Evolutionary conservation across 2,329 filamentous ascomycete species (phyloP), one percentile per base, ranked within the genome.

Genomic region (Sporothrix pallida): DNA sequence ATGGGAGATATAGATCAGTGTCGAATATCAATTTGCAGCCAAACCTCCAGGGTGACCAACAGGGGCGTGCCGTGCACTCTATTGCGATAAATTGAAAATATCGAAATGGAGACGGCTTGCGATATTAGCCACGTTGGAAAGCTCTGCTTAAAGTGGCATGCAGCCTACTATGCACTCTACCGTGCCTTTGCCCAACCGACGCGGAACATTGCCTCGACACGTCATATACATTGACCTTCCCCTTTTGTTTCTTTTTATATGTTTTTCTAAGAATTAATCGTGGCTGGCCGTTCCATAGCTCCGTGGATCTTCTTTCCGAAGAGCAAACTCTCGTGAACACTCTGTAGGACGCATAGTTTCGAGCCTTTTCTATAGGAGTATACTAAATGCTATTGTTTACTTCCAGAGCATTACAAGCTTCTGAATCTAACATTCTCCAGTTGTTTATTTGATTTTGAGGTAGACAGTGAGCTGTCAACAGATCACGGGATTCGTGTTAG

Each of bases 91-190:
- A 26, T 13, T 67, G 42, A 7, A 13, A 13, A 65, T 68, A 31
- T 52, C 50, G 23, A 8, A 37, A 37, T 37, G 12, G 7, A 52
- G 65, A 52, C 23, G 20, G 63, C 13, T 23, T 69, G 54, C 48
- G 48, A 69, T 52, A 52, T 69, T 69, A 52, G 46, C 46, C 65
- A 69, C 46, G 46, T 54, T 69, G 65, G 65, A 15, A 12, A 23
- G 26, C 17, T 15, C 17, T 13, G 58, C 26, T 17, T 26, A 62
- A 13, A 26, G 13, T 37, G 3, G 12, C 26, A 67, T 26, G 44
- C 63, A 67, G 31, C 63, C 48, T 50, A 50, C 20, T 15, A 67
- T 48, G 44, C 63, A 67, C 44, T 67, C 44, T 67, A 26, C 44
- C 44, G 63, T 67, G 8, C 44, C 44, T 26, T 67, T 46, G n/a